Evolutionary conservation across 306 rosid species (phyloP), one percentile per base, ranked within the genome.

Genomic region (Hippophae tibetana): DNA sequence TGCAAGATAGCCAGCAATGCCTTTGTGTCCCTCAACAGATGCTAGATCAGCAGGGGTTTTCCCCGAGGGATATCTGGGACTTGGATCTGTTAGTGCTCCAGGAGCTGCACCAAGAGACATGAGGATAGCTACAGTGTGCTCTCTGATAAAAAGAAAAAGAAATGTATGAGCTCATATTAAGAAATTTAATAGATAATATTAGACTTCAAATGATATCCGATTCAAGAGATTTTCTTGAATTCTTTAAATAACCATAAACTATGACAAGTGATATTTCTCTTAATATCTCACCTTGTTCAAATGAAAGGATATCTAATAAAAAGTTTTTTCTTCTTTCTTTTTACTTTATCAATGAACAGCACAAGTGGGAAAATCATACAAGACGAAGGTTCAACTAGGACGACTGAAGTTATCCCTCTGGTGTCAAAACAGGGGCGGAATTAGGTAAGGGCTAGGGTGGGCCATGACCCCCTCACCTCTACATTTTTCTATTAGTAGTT

Each of bases 1-100:
- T 49, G 94, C 88, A 65, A 90, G 95, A 82, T 80, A 86, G 60
- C 94, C 97, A 53, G 95, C 87, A 63, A 90, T 86, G 69, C 97
- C 97, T 71, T 90, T 86, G 78, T 86, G 95, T 58, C 94, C 95
- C 56, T 74, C 78, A 41, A 65, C 77, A 55, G 86, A 86, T 42
- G 97, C 95, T 64, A 90, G 79, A 69, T 86, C 97, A 11, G 95
- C 88, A 58, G 97, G 94, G 62, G 94, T 77, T 75, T 83, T 79
- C 46, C 94, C 90, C 5, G 82, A 42, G 14, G 84, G 90, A 68
- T 78, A 57, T 62, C 67, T 70, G 52, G 85, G 81, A 57, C 71
- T 75, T 63, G 97, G 97, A 71, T 90, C 97, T 7, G 90, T 81
- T 65, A 84, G 56, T 40, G 70, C 72, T 62, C 90, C 95, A 43